Conservation (phyloP, 139 green algal species). For the Auxenochlorella pyrenoidosa region DNA sequence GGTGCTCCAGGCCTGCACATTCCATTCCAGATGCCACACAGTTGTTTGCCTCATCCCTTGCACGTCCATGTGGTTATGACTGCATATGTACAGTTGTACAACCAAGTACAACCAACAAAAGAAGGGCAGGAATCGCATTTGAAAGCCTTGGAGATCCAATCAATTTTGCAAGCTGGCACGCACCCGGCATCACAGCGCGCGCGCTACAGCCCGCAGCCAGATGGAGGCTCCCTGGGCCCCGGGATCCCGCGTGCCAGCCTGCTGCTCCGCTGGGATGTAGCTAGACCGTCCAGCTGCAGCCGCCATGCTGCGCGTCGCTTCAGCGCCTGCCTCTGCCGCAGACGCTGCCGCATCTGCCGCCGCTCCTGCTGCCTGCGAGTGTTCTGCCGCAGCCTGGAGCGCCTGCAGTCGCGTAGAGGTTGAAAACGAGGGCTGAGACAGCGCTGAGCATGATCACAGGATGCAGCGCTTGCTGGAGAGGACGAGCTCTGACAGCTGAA, state of each 20-base stretch:
- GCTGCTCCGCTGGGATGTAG: constrained; percentile 69
- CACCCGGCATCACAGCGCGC: neutral
- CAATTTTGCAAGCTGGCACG: too few relatives aligned
- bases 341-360: constrained; percentile 44
- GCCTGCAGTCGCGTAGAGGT: neutral
- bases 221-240: constrained; percentile 68
- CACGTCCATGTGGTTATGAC: too few relatives aligned
- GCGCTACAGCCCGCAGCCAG: constrained; percentile 68
- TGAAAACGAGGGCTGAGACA: neutral
- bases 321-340: constrained; percentile 69
- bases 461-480: neutral
- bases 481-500: neutral
- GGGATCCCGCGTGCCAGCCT: constrained; percentile 64
- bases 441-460: neutral
- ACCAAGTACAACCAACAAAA: too few relatives aligned
- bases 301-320: constrained; percentile 68
- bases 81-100: too few relatives aligned
- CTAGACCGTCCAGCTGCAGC: constrained; percentile 65
- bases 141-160: too few relatives aligned
- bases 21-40: too few relatives aligned
- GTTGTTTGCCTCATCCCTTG: too few relatives aligned
- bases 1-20: too few relatives aligned
- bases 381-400: neutral
- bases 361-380: neutral
- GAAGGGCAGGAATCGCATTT: too few relatives aligned